phyloP scores from a whole-genome alignment of 2,329 filamentous ascomycete species.

The Trichoderma sp. region DNA sequence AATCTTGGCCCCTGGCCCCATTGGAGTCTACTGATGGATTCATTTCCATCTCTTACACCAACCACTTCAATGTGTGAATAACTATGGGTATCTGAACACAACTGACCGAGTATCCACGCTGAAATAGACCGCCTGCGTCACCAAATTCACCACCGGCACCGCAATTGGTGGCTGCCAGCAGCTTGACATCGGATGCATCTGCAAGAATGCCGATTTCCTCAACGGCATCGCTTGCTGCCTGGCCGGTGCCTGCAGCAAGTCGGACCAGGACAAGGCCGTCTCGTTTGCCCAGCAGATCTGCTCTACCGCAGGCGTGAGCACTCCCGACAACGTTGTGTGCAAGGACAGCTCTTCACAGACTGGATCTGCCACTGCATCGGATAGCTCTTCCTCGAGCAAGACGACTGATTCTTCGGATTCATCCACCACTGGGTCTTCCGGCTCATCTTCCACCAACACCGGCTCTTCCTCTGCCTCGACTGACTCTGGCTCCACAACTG shows the following conservation, averaged over 20 bases:
- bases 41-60: not conserved
- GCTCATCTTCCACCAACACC: not conserved
- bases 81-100: not conserved
- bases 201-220: slow-evolving; percentile 47
- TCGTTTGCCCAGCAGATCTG: slow-evolving; percentile 46
- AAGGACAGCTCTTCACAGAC: slow-evolving; percentile 30
- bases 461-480: not conserved
- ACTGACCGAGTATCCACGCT: not conserved
- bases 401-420: slow-evolving; percentile 4
- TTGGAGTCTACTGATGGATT: not conserved
- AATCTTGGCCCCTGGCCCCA: not conserved
- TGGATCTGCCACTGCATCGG: slow-evolving; percentile 23
- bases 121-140: slow-evolving; percentile 41
- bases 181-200: slow-evolving; percentile 49
- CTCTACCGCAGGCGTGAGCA: slow-evolving; percentile 41
- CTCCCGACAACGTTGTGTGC: slow-evolving; percentile 46
- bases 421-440: slow-evolving; percentile 26
- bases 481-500: slow-evolving; percentile 22
- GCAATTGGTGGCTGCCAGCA: slow-evolving; percentile 45
- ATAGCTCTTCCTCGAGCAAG: slow-evolving; percentile 20
- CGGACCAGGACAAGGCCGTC: slow-evolving; percentile 43
- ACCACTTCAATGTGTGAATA: not conserved
- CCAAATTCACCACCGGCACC: slow-evolving; percentile 40
- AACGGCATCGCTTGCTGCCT: slow-evolving; percentile 49
- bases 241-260: slow-evolving; percentile 39